phyloP scores from a whole-genome alignment of 305 asterid genomes.

The Solanum aculeatissimum region DNA sequence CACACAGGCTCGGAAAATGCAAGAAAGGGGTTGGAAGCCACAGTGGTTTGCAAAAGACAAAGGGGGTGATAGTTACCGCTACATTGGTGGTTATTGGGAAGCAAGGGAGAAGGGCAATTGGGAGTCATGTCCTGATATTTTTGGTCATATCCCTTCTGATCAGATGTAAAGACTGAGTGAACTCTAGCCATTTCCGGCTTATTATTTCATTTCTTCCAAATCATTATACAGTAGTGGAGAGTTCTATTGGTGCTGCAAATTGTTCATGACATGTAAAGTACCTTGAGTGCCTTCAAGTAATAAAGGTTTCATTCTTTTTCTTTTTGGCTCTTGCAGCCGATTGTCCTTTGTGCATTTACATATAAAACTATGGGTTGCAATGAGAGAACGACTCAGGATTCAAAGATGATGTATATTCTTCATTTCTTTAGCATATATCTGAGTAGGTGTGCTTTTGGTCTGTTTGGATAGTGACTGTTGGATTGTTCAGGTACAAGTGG shows the following conservation, averaged over 20 bases:
- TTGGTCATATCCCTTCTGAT: constrained; percentile 66
- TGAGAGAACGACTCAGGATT: neutral
- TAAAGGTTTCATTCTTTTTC: neutral
- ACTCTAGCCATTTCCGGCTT: neutral
- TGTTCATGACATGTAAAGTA: neutral
- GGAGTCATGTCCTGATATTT: constrained; percentile 89
- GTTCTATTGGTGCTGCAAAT: neutral
- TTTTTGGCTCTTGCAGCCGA: neutral
- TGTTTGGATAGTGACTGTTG: neutral
- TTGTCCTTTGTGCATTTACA: neutral
- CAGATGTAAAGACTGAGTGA: constrained; percentile 40
- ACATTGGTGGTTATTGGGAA: constrained; percentile 88
- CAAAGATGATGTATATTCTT: neutral
- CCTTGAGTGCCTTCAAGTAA: neutral
- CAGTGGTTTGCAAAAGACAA: constrained; percentile 71
- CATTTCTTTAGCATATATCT: neutral
- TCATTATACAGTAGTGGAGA: neutral
- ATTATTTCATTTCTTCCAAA: neutral
- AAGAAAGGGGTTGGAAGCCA: constrained; percentile 95
- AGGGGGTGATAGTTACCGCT: constrained; percentile 42
- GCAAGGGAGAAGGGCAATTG: constrained; percentile 71
- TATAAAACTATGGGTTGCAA: neutral
- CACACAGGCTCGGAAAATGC: constrained; percentile 84
- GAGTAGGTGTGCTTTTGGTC: neutral
- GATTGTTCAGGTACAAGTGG: neutral